Base-by-base conservation (phyloP, 257 asterid species). In the Przewalskia tangutica region DNA sequence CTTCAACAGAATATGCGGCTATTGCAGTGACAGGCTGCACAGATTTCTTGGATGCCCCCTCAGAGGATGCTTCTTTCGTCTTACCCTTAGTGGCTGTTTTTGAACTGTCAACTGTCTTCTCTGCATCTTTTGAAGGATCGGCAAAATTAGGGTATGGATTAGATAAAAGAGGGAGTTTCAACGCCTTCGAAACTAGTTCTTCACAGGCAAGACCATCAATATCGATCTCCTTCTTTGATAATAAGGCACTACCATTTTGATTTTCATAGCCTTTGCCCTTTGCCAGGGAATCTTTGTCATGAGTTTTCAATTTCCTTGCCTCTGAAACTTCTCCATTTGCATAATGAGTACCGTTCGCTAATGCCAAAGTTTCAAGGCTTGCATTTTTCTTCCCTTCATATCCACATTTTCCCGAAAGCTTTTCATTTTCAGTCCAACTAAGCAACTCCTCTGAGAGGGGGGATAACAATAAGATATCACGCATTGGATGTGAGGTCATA, bases 161-260 rank as follows among this genome's bases (percentile, higher is more conserved):
- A 27, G 92, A 90, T 42, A 94, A 42, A 87, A 97, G 95, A n/a
- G 97, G 99, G 80, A 94, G 97, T 85, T 89, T 94, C 84, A 92
- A 77, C 83, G 97, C 90, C 85, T 88, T 90, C 38, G 95, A 94
- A 86, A 92, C 91, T 78, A 93, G 93, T 77, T 90, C 97, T 71
- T 93, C 99, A 85, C 91, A 91, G 14, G 90, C 92, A 60, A 84
- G 84, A 81, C 70, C 32, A 81, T 93, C 93, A 60, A 78, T 34
- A 81, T 91, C 90, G 53, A 83, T 77, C 80, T 90, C 98, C 88
- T 88, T 90, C 85, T 88, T 92, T 48, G 54, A 51, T 75, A 78
- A 82, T 81, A 87, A 84, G 86, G 78, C 87, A 27, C 54, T 48
- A 62, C 82, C 85, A 81, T 86, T 84, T 85, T 81, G 79, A 58